phyloP scores from a whole-genome alignment of 192 early-diverging fungal species.

The Linnemannia schmuckeri region DNA sequence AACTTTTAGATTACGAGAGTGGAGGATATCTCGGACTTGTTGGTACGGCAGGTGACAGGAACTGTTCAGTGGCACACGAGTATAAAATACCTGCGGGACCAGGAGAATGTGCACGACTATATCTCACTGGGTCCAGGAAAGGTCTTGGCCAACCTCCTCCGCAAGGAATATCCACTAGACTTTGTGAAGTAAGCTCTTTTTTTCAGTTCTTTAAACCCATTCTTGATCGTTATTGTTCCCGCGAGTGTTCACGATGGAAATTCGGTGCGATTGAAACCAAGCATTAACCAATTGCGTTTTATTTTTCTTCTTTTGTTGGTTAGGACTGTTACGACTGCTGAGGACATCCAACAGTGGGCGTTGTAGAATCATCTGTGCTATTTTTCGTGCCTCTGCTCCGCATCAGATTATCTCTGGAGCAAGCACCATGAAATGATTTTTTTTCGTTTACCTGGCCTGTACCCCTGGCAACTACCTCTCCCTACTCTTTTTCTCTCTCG shows the following conservation, averaged over 20 bases:
- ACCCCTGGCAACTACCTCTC: neutral
- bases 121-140: slow-evolving; percentile 88
- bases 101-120: slow-evolving; percentile 79
- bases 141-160: slow-evolving; percentile 90
- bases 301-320: neutral
- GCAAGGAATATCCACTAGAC: slow-evolving; percentile 87
- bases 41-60: slow-evolving; percentile 84
- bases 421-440: neutral
- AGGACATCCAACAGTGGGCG: slow-evolving; percentile 49
- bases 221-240: too few relatives aligned
- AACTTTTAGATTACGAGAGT: slow-evolving; percentile 56
- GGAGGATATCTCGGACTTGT: slow-evolving; percentile 72
- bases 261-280: neutral
- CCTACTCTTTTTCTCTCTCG: neutral
- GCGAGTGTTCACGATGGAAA: neutral
- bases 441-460: neutral
- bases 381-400: neutral
- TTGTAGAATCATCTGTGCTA: slow-evolving; percentile 14
- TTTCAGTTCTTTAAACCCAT: neutral
- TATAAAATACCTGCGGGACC: slow-evolving; percentile 81
- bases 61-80: slow-evolving; percentile 94
- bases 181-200: slow-evolving; percentile 65
- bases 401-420: neutral
- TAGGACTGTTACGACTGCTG: slow-evolving; percentile 49
- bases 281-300: neutral